Evolutionary conservation across 305 asterid species (phyloP).

Genomic region (Ruellia speciosa): DNA sequence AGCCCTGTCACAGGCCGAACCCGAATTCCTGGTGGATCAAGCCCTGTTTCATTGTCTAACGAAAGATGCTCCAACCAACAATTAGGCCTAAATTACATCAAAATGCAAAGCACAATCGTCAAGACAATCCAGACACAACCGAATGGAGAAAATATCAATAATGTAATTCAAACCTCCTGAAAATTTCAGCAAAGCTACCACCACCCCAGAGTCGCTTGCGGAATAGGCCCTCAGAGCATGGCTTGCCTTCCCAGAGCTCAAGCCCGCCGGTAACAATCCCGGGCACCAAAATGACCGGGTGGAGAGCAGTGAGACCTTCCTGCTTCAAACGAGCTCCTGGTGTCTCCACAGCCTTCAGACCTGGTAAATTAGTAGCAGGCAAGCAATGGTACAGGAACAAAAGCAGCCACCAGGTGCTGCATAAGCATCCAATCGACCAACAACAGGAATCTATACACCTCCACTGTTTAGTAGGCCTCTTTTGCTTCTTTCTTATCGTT

Average conservation of each 20-base stretch:
- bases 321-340: slow-evolving; percentile 71
- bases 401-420: slow-evolving; percentile 73
- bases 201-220: slow-evolving; percentile 94
- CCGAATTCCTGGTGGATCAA: slow-evolving; percentile 81
- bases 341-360: slow-evolving; percentile 67
- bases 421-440: slow-evolving; percentile 71
- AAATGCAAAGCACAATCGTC: too few relatives aligned
- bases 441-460: slow-evolving; percentile 63
- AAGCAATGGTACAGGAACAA: slow-evolving; percentile 56
- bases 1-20: slow-evolving; percentile 84
- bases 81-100: slow-evolving; percentile 41
- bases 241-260: slow-evolving; percentile 85
- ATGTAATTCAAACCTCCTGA: slow-evolving; percentile 40
- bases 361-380: slow-evolving; percentile 76
- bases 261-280: slow-evolving; percentile 93
- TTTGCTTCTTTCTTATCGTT: not conserved
- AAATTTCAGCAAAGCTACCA: slow-evolving; percentile 62
- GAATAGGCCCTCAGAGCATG: slow-evolving; percentile 84
- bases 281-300: slow-evolving; percentile 84
- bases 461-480: slow-evolving; percentile 27
- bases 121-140: slow-evolving; percentile 17
- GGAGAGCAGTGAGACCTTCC: slow-evolving; percentile 63
- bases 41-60: slow-evolving; percentile 72
- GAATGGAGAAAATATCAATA: not conserved
- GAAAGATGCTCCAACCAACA: slow-evolving; percentile 94